These are phyloP conservation scores for Postia placenta DNA, from an alignment of 768 basidiomycete genomes.

Conservation along the genomic window DNA sequence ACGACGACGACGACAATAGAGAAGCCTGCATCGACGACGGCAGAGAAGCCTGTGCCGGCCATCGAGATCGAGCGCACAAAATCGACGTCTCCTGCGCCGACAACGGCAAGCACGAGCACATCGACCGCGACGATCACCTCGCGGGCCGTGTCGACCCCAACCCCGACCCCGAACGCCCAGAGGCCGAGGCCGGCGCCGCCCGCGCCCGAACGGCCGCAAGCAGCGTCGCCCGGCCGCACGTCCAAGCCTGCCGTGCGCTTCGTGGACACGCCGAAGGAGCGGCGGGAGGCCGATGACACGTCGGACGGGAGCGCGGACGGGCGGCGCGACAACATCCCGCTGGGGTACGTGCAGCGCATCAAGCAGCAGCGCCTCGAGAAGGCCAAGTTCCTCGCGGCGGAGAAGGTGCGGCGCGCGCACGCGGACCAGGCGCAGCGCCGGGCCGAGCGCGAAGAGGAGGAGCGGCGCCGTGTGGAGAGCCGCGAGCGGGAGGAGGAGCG, in stretches of 20 bases:
- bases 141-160: not conserved
- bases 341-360: slow-evolving; percentile 63
- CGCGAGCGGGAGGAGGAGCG: slow-evolving; percentile 45
- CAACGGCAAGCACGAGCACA: not conserved
- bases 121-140: not conserved
- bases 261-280: slow-evolving; percentile 6
- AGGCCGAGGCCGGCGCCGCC: not conserved
- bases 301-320: slow-evolving; percentile 32
- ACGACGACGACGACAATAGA: slow-evolving; percentile 10
- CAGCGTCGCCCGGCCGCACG: not conserved
- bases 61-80: not conserved
- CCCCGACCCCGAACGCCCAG: not conserved
- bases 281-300: slow-evolving; percentile 3
- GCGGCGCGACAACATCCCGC: slow-evolving; percentile 61
- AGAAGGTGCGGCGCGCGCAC: slow-evolving; percentile 25
- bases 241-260: slow-evolving; percentile 10
- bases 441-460: slow-evolving; percentile 43
- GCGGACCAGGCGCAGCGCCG: slow-evolving; percentile 40
- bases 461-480: slow-evolving; percentile 33
- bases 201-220: not conserved
- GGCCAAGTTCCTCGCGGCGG: slow-evolving; percentile 55
- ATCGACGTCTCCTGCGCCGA: not conserved
- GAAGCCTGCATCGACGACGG: too few relatives aligned
- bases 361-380: slow-evolving; percentile 72
- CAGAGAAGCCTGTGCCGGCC: not conserved